These are phyloP conservation scores for Sextonia rubra DNA, from an alignment of 164 flowering plant species.

Conservation along the genomic window DNA sequence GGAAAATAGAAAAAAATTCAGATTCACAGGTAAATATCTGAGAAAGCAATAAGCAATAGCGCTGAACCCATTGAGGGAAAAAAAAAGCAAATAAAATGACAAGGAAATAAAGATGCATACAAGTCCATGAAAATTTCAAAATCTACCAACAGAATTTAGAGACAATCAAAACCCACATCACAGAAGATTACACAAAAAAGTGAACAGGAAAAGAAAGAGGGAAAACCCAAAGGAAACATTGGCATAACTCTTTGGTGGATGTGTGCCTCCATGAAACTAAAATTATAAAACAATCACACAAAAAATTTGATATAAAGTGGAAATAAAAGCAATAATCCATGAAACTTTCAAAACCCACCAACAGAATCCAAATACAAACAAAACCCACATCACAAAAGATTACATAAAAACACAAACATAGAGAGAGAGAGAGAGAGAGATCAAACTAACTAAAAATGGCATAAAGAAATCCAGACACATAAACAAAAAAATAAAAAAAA, in stretches of 20 bases:
- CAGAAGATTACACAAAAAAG: not conserved
- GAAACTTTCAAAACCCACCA: not conserved
- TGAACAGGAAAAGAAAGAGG: not conserved
- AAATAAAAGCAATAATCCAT: too few relatives aligned
- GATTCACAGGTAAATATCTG: not conserved
- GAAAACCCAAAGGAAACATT: too few relatives aligned
- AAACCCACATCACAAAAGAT: not conserved
- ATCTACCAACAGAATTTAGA: not conserved
- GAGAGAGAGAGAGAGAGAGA: not conserved
- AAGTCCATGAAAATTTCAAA: not conserved
- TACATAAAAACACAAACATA: not conserved
- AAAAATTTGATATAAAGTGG: too few relatives aligned
- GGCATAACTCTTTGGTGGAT: too few relatives aligned
- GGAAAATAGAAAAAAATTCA: not conserved
- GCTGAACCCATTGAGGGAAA: not conserved
- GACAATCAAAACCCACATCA: too few relatives aligned
- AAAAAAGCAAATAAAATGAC: not conserved
- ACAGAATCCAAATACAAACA: too few relatives aligned
- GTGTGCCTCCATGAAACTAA: too few relatives aligned
- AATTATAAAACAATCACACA: too few relatives aligned
- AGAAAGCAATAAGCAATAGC: not conserved
- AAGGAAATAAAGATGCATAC: not conserved
- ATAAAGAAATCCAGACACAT: not conserved
- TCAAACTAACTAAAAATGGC: not conserved
- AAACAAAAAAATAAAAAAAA: not conserved